Base-by-base conservation (phyloP, 1,284 basidiomycete genomes). In the Sutorius eximius region DNA sequence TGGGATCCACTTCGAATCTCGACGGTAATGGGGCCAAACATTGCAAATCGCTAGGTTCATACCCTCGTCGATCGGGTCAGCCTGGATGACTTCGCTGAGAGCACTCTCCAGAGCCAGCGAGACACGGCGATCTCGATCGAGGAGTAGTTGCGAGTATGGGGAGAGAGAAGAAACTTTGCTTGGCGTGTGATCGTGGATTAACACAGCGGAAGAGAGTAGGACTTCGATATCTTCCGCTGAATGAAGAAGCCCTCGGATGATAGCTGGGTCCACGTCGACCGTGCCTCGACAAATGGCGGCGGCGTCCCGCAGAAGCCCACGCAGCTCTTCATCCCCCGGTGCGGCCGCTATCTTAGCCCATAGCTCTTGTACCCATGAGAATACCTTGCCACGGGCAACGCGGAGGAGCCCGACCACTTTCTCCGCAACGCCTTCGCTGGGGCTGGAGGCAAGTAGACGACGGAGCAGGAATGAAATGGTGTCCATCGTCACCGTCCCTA, bases 241-340 rank as follows among this genome's bases (percentile, higher is more conserved):
- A 8, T 24, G n/a, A 5, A 75, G 56, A 0, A 75, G 54, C 1
- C 16, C 8, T 7, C 5, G 2, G 0, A 66, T 18, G 40, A 67
- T 54, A 1, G 47, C 16, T 0, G 50, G 13, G 43, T 72, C 72
- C 5, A 76, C 70, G 51, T 75, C 72, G 33, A 69, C 80, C 0
- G 77, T 80, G 2, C 66, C 62, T 15, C 73, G 66, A 59, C 79
- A 81, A 18, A 70, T 71, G 8, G 67, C 65, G 0, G 75, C 76
- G 27, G 71, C 67, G 27, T 72, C 68, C 47, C 70, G 71, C 20
- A 76, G 45, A 5, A 65, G 66, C 6, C 45, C 49, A 45, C 63
- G 69, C 16, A 71, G 41, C 6, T 67, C 62, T 3, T 58, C 36
- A 7, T 71, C 69, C 9, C 62, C 64, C 0, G 46, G 33, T 4